phyloP scores from a whole-genome alignment of 441 rosid genomes.

The Breynia disticha region DNA sequence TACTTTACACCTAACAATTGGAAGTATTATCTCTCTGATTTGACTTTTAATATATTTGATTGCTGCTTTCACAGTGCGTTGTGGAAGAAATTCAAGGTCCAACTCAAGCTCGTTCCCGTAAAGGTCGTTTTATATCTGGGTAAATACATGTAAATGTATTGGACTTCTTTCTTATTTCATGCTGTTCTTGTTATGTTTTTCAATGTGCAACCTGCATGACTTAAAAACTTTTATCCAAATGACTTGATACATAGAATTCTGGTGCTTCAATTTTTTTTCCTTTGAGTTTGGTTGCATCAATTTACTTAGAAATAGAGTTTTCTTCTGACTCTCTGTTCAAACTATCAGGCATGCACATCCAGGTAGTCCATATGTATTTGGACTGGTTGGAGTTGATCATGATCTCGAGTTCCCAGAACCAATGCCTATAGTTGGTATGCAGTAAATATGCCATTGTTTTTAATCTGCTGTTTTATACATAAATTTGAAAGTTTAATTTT shows the following conservation, averaged over 20 bases:
- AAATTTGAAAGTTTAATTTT: neutral
- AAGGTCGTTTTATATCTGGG: slow-evolving; percentile 97
- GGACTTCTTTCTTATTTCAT: neutral
- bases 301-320: neutral
- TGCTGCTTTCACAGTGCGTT: slow-evolving; percentile 55
- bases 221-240: neutral
- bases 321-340: slow-evolving; percentile 33
- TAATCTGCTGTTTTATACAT: neutral
- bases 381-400: slow-evolving; percentile 93
- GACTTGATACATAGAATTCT: neutral
- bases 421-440: slow-evolving; percentile 92
- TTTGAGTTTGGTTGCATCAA: too few species aligned
- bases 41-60: slow-evolving; percentile 1
- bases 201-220: neutral
- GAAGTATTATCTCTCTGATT: neutral
- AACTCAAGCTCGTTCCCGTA: slow-evolving; percentile 90
- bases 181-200: neutral
- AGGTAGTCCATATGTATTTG: slow-evolving; percentile 97
- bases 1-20: neutral
- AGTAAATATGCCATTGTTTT: neutral
- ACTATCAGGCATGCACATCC: slow-evolving; percentile 95
- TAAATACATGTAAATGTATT: slow-evolving; percentile 22
- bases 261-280: too few species aligned
- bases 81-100: slow-evolving; percentile 99
- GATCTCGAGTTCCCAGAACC: slow-evolving; percentile 99